Evolutionary conservation across 495 filamentous ascomycete genomes (phyloP), one percentile per base, ranked within the genome.

Genomic region (Neohortaea acidophila): DNA sequence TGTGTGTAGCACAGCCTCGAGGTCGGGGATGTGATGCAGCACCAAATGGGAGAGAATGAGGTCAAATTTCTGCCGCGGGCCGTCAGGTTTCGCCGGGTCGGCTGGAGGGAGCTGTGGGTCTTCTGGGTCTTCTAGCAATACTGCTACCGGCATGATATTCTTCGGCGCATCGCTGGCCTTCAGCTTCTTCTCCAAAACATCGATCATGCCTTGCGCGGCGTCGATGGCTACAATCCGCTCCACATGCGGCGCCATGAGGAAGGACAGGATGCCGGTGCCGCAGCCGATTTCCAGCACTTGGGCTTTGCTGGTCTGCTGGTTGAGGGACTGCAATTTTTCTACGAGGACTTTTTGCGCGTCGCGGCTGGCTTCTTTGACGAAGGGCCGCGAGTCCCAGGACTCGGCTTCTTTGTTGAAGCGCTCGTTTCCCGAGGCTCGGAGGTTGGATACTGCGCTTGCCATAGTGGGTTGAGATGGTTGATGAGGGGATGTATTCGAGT

Each of bases 241-340:
- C 0, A 56, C 49, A 32, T 54, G 51, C 0, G 67, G 66, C 0
- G 67, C 61, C 19, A 72, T 53, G 2, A 45, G 52, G 12, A 67
- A 58, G 1, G 66, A 68, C 1, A 73, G 56, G 4, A 71, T 57
- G 32, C 69, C 69, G 9, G 69, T 73, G 15, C 69, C 69, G 47
- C 69, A 71, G 38, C 69, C 69, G 11, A 73, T 63, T 52, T 73
- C 69, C 14, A 73, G 61, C 12, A 72, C 60, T 37, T 70, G 33
- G n/a, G n/a, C n/a, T n/a, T n/a, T n/a, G 14, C 34, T 44, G 3
- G 33, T 27, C 34, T 39, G 34, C 11, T 27, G n/a, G 4, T 31
- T 7, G 15, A 45, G 21, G 5, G 36, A 25, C 3, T 53, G 46
- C 3, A 57, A 35, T 13, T 31, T 47, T 13, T 48, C 20, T 29